phyloP scores from a whole-genome alignment of 768 basidiomycete species.

The Panellus pusillus region DNA sequence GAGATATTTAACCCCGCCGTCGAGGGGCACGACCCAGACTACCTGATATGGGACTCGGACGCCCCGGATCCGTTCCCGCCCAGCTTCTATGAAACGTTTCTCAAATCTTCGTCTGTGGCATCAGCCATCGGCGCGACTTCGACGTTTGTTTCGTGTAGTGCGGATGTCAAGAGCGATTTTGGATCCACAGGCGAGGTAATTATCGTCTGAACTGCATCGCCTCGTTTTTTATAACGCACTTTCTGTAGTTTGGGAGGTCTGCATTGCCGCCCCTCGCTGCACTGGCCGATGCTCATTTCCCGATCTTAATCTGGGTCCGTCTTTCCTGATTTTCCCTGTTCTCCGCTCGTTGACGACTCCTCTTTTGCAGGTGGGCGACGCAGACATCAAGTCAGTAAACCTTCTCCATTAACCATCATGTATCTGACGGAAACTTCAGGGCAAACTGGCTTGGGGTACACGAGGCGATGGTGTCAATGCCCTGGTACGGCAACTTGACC shows the following conservation, averaged over 20 bases:
- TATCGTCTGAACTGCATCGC: not conserved
- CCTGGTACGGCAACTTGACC: constrained; percentile 44
- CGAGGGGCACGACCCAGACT: not conserved
- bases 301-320: constrained; percentile 38
- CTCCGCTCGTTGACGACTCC: not conserved
- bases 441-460: constrained; percentile 42
- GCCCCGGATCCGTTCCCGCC: constrained; percentile 37
- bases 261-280: constrained; percentile 32
- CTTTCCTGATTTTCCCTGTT: not conserved
- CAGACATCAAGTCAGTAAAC: constrained; percentile 32
- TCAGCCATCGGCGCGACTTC: constrained; percentile 38
- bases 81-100: constrained; percentile 36
- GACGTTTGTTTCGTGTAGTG: constrained; percentile 34
- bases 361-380: constrained; percentile 32
- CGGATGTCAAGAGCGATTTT: constrained; percentile 25
- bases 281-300: constrained; percentile 34
- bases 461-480: constrained; percentile 41
- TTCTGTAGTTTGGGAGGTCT: constrained; percentile 31
- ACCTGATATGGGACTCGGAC: constrained; percentile 29
- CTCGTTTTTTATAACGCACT: not conserved
- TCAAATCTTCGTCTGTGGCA: constrained; percentile 30
- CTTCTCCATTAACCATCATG: not conserved
- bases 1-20: constrained; percentile 2
- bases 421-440: constrained; percentile 17
- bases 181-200: constrained; percentile 31